Base-by-base conservation (phyloP, 225 moss, liverwort and hornwort genomes). In the Sphagnum contortum region DNA sequence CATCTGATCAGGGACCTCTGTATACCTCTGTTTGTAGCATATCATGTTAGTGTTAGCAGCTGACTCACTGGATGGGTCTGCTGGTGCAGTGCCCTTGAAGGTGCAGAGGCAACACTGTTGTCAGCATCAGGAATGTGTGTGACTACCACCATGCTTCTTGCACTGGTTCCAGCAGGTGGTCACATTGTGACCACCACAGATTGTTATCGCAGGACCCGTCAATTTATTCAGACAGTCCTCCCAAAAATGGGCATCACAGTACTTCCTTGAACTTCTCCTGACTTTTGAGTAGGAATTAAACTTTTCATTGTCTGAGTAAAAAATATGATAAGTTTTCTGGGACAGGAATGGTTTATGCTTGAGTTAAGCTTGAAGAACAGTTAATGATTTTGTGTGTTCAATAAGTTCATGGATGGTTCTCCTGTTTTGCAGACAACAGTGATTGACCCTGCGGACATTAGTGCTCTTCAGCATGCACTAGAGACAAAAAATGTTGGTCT, bases 81-180 rank as follows among this genome's bases (percentile, higher is more conserved):
- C 9, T 4, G 12, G 48, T 66, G 72, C 80, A 96, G 96, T 78
- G 90, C 87, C 46, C 83, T 98, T 65, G 96, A 98, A 87, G 92
- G 90, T 66, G 90, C 96, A 57, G 96, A 98, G 72, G 79, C 88
- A 61, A 98, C 96, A 48, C 72, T 98, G 76, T 66, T 96, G 51
- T 92, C 92, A 71, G 88, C 96, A 62, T 96, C 96, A 54, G 96
- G 96, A 58, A 96, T 96, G 96, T 96, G 87, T 79, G 90, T 92
- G 46, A 83, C 96, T 60, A 96, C 96, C 59, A 96, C 96, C 55
- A 92, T 92, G 92, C 77, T 96, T 65, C 81, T 96, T 75, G 90
- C 96, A 44, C 78, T 96, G 69, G 92, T 96, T 29, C 96, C 96
- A 62, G 88, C 87, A 51, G 96, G 92, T 64, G 96, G 92, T 55